These are phyloP conservation scores for Trichoderma atroviride DNA, from an alignment of 2,329 filamentous ascomycete genomes.

Conservation along the genomic window DNA sequence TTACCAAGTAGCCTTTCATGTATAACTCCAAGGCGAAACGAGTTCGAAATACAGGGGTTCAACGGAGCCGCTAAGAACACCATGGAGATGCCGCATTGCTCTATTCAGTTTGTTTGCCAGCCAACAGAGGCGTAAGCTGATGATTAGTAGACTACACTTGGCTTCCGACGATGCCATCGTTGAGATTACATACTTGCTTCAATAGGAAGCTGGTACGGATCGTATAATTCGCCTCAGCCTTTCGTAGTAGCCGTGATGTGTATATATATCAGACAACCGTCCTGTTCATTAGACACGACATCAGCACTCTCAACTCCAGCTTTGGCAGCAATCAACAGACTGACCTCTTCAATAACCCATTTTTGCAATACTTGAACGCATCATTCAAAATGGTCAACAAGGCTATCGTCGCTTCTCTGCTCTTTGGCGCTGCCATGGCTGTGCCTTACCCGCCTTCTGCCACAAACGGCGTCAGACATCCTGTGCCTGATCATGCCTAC, in stretches of 20 bases:
- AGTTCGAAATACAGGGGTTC: neutral
- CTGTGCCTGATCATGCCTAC: neutral
- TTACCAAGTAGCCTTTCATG: neutral
- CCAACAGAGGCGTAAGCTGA: neutral
- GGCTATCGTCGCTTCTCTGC: constrained; percentile 22
- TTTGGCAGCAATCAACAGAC: neutral
- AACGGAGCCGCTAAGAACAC: neutral
- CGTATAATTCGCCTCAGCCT: neutral
- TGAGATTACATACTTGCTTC: neutral
- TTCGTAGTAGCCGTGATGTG: neutral
- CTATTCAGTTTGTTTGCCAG: neutral
- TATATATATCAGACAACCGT: neutral
- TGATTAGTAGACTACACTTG: neutral
- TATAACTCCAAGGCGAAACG: neutral
- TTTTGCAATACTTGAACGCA: neutral
- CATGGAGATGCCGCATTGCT: neutral
- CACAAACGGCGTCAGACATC: neutral
- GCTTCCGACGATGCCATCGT: neutral
- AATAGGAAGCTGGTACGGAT: constrained; percentile 3
- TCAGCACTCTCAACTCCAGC: neutral
- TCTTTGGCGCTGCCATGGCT: constrained; percentile 22
- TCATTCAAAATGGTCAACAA: constrained; percentile 24
- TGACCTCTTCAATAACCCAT: neutral
- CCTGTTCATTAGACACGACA: neutral
- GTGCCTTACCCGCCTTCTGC: constrained; percentile 19